A percentile compares a stretch with the other conserved stretches of the same genome.
Evolutionary conservation across 176 grass and related monocot species (phyloP).

Genomic region (Carex cristatella): DNA sequence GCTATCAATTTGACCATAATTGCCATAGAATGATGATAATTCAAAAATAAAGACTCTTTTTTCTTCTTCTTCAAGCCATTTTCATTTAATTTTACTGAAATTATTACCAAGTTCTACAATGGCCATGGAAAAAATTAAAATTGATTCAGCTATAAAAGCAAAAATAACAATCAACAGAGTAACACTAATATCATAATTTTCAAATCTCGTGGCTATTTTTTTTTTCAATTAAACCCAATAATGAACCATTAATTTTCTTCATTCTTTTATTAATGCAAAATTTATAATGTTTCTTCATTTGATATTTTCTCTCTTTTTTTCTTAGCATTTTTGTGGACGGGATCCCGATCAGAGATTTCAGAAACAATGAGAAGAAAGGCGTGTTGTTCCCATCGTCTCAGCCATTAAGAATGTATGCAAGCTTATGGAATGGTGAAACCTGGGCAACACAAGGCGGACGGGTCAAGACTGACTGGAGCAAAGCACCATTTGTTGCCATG

Average conservation of each 20-base stretch:
- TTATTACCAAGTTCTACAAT: not conserved
- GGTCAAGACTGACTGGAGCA: slow-evolving; percentile 62
- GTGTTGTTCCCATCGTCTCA: slow-evolving; percentile 63
- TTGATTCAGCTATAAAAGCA: no score
- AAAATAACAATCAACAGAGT: not conserved
- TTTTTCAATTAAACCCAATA: not conserved
- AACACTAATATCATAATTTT: not conserved
- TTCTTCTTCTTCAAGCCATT: not conserved
- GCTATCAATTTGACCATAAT: not conserved
- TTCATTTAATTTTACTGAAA: not conserved
- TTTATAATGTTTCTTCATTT: not conserved
- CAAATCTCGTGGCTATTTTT: not conserved
- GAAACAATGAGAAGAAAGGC: slow-evolving; percentile 49
- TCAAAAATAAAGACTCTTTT: not conserved
- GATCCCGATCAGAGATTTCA: slow-evolving; percentile 56
- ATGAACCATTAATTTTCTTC: not conserved
- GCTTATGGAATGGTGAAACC: slow-evolving; percentile 66
- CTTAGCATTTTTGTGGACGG: slow-evolving; percentile 63
- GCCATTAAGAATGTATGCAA: slow-evolving; percentile 65
- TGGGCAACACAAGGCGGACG: slow-evolving; percentile 76
- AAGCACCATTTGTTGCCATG: slow-evolving; percentile 56
- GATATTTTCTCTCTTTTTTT: not conserved
- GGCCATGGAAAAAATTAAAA: not conserved
- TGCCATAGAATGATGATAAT: not conserved
- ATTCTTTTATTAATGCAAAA: not conserved